phyloP scores from a whole-genome alignment of 2,329 filamentous ascomycete species.

The Capronia epimyces region DNA sequence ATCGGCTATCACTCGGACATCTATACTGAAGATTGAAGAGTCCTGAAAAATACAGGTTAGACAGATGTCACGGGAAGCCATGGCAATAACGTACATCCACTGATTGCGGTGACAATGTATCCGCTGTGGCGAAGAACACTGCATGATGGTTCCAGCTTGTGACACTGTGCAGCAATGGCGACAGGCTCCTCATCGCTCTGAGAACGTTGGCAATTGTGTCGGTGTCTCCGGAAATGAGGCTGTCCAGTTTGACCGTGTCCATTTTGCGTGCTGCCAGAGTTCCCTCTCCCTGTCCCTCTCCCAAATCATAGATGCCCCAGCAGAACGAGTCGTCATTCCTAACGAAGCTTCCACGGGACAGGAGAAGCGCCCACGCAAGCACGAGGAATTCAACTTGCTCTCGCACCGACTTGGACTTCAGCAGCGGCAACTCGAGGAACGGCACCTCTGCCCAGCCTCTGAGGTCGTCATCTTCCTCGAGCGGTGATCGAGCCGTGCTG shows the following conservation, averaged over 20 bases:
- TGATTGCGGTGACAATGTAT: background rate
- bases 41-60: background rate
- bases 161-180: background rate
- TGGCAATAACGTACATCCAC: background rate
- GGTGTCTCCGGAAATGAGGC: background rate
- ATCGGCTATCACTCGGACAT: background rate
- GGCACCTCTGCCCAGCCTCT: background rate
- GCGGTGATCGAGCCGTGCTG: too few species aligned
- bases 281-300: background rate
- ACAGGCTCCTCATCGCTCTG: background rate
- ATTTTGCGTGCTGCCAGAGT: background rate
- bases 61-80: background rate
- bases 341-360: slow-evolving; percentile 1
- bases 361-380: slow-evolving; percentile 1
- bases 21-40: background rate
- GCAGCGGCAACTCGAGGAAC: background rate
- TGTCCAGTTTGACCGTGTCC: background rate
- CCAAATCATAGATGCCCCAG: slow-evolving; percentile 1
- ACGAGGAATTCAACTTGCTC: background rate
- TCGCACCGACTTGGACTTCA: background rate
- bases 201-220: background rate
- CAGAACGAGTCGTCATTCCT: background rate
- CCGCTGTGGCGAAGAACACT: background rate
- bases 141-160: background rate
- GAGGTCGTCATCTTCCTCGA: background rate